Evolutionary conservation across 768 basidiomycete genomes (phyloP).

Genomic region (Podaxis rugospora): DNA sequence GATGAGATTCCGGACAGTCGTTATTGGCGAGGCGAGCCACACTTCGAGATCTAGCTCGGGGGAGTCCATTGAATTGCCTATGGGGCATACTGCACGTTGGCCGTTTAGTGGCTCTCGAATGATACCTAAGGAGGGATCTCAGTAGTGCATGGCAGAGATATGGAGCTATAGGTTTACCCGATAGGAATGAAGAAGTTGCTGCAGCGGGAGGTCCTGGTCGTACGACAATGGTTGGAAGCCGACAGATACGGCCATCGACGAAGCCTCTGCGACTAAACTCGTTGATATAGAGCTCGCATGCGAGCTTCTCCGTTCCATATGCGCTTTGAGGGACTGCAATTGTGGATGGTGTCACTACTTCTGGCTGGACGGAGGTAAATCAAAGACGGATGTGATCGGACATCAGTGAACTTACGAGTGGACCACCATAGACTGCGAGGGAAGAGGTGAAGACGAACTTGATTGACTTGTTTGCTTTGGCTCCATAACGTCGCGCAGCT

Average conservation of each 20-base stretch:
- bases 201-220: conserved; percentile 50
- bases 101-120: conserved; percentile 57
- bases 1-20: conserved; percentile 52
- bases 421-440: conserved; percentile 59
- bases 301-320: conserved; percentile 53
- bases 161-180: conserved; percentile 28
- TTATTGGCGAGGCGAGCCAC: conserved; percentile 49
- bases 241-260: conserved; percentile 54
- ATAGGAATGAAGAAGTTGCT: conserved; percentile 54
- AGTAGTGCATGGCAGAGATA: background rate
- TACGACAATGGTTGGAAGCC: conserved; percentile 57
- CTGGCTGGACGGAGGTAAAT: conserved; percentile 23
- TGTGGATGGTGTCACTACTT: conserved; percentile 41
- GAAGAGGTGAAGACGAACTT: conserved; percentile 60
- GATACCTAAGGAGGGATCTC: conserved; percentile 28
- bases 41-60: conserved; percentile 41
- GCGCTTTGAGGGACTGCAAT: conserved; percentile 52
- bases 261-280: conserved; percentile 59
- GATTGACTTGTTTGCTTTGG: conserved; percentile 22
- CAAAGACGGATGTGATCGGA: background rate
- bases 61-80: conserved; percentile 39
- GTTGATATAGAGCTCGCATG: conserved; percentile 52
- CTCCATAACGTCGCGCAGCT: conserved; percentile 26
- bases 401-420: conserved; percentile 27
- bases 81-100: conserved; percentile 45